Base-by-base conservation (phyloP, 2,329 filamentous ascomycete genomes). In the Fusarium scirpi region DNA sequence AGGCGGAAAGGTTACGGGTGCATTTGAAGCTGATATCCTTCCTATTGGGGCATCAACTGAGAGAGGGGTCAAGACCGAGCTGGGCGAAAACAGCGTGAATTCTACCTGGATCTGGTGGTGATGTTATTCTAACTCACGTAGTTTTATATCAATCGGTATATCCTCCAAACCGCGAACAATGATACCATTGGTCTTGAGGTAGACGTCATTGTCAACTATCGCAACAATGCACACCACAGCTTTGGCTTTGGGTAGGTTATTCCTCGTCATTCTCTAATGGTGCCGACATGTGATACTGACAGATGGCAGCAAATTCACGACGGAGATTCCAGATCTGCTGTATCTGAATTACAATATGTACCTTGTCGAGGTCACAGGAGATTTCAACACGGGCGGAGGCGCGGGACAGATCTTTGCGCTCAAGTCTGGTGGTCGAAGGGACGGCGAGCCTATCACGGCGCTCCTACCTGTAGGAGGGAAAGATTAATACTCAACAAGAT, bases 221-320 rank as follows among this genome's bases (percentile, higher is more conserved):
- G 47, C 5, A 67, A 65, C 20, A 60, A 65, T 13, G 63, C 60
- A 18, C 54, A 60, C 15, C 60, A 67, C 7, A 56, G 54, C 4
- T 67, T 67, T 29, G 63, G 60, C 2, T 49, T 43, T 8, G 63
- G 54, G 63, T 60, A 13, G 10, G 44, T 43, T 3, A 8, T 6
- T 13, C 8, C 6, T 9, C 4, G 3, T 15, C n/a, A 8, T 20
- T 25, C 4, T 5, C 4, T 7, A 2, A 13, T 4, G 3, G 0
- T 41, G 11, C 11, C n/a, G 8, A 15, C 8, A 15, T 8, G 22
- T 3, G 8, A 6, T 6, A 3, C 40, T 67, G 9, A 61, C 6
- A 8, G 3, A 0, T 0, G 1, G 9, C 1, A 65, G 64, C 0
- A 60, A 67, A 48, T 47, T 65, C 4, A 27, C 61, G 3, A 56